Percentiles rank a stretch among this genome's conserved stretches.
Evolutionary conservation across 345 rosid genomes (phyloP).

Genomic region (Trapa bicornis): DNA sequence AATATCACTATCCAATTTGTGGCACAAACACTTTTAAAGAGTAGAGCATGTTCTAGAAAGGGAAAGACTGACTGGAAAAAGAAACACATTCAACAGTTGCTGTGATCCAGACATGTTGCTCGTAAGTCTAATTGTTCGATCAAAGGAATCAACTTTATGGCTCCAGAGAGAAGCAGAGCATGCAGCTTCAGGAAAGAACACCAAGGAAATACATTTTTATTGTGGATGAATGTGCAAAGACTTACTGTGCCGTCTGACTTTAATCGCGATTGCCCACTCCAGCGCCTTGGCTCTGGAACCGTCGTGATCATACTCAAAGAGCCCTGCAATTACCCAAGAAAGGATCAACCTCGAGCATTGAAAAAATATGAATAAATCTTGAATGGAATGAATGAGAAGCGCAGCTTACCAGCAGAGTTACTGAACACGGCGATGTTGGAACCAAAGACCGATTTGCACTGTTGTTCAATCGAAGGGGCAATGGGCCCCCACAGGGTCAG

Average conservation of each 20-base stretch:
- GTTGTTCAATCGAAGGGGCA: conserved; percentile 37
- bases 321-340: conserved; percentile 32
- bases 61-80: neutral
- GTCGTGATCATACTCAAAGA: conserved; percentile 76
- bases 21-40: neutral
- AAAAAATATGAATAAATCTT: neutral
- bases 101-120: neutral
- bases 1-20: neutral
- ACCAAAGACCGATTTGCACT: conserved; percentile 76
- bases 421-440: conserved; percentile 76
- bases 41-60: neutral
- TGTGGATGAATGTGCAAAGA: neutral
- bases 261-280: conserved; percentile 75
- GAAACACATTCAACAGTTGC: neutral
- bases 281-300: conserved; percentile 70
- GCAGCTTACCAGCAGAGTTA: conserved; percentile 66
- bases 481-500: conserved; percentile 64
- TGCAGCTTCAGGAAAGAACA: neutral
- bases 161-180: neutral
- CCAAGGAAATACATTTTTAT: neutral
- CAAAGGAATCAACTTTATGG: neutral
- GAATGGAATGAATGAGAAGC: conserved; percentile 2
- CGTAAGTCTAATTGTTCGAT: neutral
- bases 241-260: conserved; percentile 86
- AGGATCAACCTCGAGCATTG: conserved; percentile 1